Evolutionary conservation across 495 filamentous ascomycete species (phyloP).

Genomic region (Neurospora sublineolata): DNA sequence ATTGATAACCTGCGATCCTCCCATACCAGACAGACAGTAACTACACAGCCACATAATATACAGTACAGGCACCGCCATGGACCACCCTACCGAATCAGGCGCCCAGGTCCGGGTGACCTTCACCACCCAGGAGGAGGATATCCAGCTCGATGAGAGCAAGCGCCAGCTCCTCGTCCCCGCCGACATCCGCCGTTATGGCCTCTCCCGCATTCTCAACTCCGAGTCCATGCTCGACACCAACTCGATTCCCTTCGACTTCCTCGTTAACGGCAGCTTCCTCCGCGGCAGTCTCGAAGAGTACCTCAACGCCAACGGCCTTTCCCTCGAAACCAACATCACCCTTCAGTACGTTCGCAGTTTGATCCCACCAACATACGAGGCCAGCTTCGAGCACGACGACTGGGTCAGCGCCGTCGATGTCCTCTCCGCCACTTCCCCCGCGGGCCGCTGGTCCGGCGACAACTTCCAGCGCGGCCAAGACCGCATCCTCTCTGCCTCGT

Average conservation of each 20-base stretch:
- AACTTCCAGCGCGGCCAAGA: slow-evolving; percentile 33
- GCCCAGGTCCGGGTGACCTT: slow-evolving; percentile 44
- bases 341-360: slow-evolving; percentile 89
- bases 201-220: slow-evolving; percentile 88
- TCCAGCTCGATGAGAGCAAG: slow-evolving; percentile 45
- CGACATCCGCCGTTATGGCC: slow-evolving; percentile 79
- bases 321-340: slow-evolving; percentile 70
- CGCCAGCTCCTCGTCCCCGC: slow-evolving; percentile 42
- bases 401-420: slow-evolving; percentile 94
- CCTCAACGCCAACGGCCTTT: slow-evolving; percentile 73
- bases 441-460: slow-evolving; percentile 43
- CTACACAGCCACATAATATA: neutral
- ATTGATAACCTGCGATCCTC: neutral
- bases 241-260: slow-evolving; percentile 91
- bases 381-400: slow-evolving; percentile 89
- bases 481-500: slow-evolving; percentile 75
- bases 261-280: slow-evolving; percentile 83
- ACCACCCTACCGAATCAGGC: slow-evolving; percentile 16
- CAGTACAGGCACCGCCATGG: slow-evolving; percentile 10
- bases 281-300: slow-evolving; percentile 83
- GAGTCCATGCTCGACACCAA: slow-evolving; percentile 58
- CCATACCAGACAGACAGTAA: neutral
- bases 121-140: slow-evolving; percentile 43
- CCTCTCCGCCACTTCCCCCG: slow-evolving; percentile 52
- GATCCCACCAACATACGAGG: slow-evolving; percentile 73